phyloP scores from a whole-genome alignment of 768 basidiomycete genomes.

The Paxillus involutus region DNA sequence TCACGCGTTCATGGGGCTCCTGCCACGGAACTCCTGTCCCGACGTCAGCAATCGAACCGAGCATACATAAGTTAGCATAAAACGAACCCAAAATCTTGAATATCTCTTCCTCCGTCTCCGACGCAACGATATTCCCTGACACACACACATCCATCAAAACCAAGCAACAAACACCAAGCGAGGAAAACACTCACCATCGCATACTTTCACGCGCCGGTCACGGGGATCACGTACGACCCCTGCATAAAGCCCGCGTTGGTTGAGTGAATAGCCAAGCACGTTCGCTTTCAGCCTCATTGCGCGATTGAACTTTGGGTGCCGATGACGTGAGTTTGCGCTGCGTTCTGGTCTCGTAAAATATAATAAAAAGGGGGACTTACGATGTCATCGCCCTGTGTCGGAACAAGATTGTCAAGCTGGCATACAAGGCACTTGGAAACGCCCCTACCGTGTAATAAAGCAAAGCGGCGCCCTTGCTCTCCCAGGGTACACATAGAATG shows the following conservation, averaged over 20 bases:
- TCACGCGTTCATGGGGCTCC: constrained; percentile 74
- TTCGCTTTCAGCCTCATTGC: constrained; percentile 84
- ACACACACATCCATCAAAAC: neutral
- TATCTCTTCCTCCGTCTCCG: constrained; percentile 85
- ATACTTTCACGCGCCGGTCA: constrained; percentile 59
- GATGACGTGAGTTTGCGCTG: neutral
- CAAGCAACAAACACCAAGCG: neutral
- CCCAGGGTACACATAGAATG: constrained; percentile 80
- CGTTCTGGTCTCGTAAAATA: too few relatives aligned
- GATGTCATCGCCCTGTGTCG: constrained; percentile 80
- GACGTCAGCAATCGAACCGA: neutral
- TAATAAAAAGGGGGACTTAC: too few relatives aligned
- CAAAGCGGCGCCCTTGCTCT: constrained; percentile 76
- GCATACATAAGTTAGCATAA: too few relatives aligned
- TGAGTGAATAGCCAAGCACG: constrained; percentile 78
- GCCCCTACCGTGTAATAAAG: constrained; percentile 84
- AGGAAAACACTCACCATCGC: constrained; percentile 46
- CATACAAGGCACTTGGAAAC: constrained; percentile 14
- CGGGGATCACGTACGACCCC: constrained; percentile 72
- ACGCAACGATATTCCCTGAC: constrained; percentile 68
- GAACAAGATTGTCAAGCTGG: neutral
- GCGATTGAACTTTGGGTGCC: constrained; percentile 73
- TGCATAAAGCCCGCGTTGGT: constrained; percentile 79
- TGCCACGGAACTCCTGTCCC: constrained; percentile 71
- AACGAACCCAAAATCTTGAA: constrained; percentile 63